phyloP scores from a whole-genome alignment of 2,329 filamentous ascomycete species.

The Beauveria caledonica region DNA sequence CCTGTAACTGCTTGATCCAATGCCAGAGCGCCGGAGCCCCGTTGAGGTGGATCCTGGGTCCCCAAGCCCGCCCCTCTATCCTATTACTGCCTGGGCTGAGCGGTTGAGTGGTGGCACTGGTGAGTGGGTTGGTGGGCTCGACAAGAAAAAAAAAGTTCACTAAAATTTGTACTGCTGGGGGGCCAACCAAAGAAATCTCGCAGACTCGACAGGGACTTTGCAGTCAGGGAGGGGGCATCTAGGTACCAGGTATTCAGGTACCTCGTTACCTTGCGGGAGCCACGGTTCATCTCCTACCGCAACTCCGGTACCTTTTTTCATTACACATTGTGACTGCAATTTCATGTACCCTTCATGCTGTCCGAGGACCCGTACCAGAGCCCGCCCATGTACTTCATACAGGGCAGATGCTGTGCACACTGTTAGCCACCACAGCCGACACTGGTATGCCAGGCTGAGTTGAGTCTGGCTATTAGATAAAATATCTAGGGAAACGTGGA shows the following conservation, averaged over 20 bases:
- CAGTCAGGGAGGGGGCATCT: background rate
- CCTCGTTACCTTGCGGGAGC: background rate
- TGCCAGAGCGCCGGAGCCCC: background rate
- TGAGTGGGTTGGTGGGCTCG: background rate
- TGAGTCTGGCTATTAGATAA: too few relatives aligned
- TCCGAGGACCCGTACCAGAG: background rate
- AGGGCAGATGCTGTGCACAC: too few relatives aligned
- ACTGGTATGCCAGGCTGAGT: background rate
- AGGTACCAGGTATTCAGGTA: background rate
- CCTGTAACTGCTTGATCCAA: slow-evolving; percentile 1
- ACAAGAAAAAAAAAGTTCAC: background rate
- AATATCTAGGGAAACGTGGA: background rate
- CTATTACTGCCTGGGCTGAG: background rate
- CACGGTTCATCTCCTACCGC: background rate
- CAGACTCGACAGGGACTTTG: background rate
- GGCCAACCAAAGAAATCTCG: background rate
- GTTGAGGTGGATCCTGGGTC: background rate
- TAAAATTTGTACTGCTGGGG: background rate
- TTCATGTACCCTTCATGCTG: background rate
- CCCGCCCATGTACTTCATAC: background rate
- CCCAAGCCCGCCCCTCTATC: background rate
- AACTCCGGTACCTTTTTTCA: background rate
- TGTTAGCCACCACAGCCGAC: background rate
- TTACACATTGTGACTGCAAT: background rate
- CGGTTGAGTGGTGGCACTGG: too few relatives aligned